These are phyloP conservation scores for Zelopaecilomyces penicillatus DNA, from an alignment of 2,329 filamentous ascomycete species.

Conservation along the genomic window DNA sequence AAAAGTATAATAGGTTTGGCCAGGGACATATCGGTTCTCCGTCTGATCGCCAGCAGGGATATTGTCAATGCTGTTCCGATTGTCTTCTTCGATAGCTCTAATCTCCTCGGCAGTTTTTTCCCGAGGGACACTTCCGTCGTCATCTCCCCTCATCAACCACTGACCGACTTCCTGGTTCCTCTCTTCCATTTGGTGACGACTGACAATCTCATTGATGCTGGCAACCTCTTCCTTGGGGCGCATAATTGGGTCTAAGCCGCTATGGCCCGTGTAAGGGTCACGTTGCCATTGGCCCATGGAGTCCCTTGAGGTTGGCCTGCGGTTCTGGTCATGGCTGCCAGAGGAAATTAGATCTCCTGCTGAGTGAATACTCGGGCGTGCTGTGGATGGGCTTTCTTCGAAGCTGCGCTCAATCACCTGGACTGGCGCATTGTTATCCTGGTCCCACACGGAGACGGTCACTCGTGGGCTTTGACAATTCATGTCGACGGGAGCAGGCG, in stretches of 20 bases:
- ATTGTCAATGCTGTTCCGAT: constrained; percentile 28
- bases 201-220: constrained; percentile 42
- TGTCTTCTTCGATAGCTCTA: constrained; percentile 12
- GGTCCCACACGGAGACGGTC: constrained; percentile 48
- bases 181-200: constrained; percentile 32
- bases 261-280: constrained; percentile 29
- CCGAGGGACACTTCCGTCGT: constrained; percentile 17
- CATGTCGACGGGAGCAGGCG: constrained; percentile 32
- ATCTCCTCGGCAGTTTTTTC: constrained; percentile 19
- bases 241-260: constrained; percentile 39
- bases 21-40: constrained; percentile 40
- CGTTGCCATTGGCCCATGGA: constrained; percentile 33
- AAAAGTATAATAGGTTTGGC: constrained; percentile 41
- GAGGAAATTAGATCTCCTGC: constrained; percentile 33
- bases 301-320: constrained; percentile 27
- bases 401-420: constrained; percentile 34
- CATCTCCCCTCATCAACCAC: constrained; percentile 37
- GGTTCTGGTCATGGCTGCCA: constrained; percentile 10
- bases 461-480: constrained; percentile 44
- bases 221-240: constrained; percentile 35
- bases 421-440: constrained; percentile 28
- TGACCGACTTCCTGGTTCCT: constrained; percentile 41
- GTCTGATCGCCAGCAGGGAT: constrained; percentile 40
- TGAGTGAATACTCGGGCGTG: constrained; percentile 26
- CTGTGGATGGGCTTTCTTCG: constrained; percentile 26